A percentile compares a stretch with the other conserved stretches of the same genome.
phyloP scores from a whole-genome alignment of 2,329 filamentous ascomycete species.

The Annulohypoxylon truncatum region DNA sequence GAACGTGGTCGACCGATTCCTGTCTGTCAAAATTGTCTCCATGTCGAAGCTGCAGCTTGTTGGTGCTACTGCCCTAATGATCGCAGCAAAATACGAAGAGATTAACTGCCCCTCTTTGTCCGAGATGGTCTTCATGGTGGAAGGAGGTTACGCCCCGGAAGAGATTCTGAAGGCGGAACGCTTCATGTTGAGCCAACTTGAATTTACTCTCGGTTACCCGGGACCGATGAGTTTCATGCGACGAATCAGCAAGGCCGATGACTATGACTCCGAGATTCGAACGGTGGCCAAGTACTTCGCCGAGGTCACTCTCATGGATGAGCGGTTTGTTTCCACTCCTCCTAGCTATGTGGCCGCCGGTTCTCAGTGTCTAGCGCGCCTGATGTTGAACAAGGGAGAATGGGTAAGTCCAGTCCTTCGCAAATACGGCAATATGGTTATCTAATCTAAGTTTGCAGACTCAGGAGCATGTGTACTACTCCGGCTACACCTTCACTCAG shows the following conservation, averaged over 20 bases:
- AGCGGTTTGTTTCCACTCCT: conserved; percentile 91
- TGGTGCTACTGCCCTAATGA: conserved; percentile 93
- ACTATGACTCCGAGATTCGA: conserved; percentile 94
- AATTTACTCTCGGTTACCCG: conserved; percentile 97
- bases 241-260: conserved; percentile 97
- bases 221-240: conserved; percentile 98
- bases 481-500: conserved; percentile 89
- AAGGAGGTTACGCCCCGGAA: conserved; percentile 86
- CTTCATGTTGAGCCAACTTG: conserved; percentile 97
- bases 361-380: conserved; percentile 88
- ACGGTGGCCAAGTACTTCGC: conserved; percentile 98
- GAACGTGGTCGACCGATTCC: conserved; percentile 97
- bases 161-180: conserved; percentile 97
- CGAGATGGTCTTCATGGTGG: conserved; percentile 99
- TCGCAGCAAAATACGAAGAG: conserved; percentile 98
- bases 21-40: conserved; percentile 94
- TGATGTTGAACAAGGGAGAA: conserved; percentile 89
- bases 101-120: conserved; percentile 96
- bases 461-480: conserved; percentile 88
- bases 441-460: conserved; percentile 67
- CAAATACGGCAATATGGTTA: not conserved
- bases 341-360: conserved; percentile 92
- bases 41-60: conserved; percentile 95
- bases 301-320: conserved; percentile 96
- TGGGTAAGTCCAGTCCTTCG: conserved; percentile 75